These are phyloP conservation scores for Poteriospumella lacustris DNA, from an alignment of 108 stramenopile genomes.

Conservation along the genomic window DNA sequence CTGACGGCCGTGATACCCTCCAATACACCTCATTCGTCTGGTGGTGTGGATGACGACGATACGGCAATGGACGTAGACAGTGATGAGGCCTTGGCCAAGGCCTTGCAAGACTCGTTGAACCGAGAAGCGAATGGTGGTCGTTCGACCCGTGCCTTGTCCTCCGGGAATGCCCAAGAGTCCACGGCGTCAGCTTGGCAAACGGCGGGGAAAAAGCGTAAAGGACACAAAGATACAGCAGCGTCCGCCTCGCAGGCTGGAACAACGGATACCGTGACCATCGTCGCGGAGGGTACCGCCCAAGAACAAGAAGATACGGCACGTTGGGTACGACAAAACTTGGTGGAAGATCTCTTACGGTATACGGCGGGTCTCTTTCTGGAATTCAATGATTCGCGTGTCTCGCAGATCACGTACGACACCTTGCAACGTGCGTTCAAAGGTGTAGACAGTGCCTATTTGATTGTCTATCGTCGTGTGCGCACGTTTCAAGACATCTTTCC, in stretches of 20 bases:
- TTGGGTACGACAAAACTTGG: no score
- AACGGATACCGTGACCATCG: neutral
- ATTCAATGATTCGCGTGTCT: neutral
- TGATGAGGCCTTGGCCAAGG: neutral
- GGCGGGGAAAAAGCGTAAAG: neutral
- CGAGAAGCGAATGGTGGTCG: neutral
- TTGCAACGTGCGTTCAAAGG: neutral
- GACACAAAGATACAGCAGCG: neutral
- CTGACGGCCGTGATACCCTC: neutral
- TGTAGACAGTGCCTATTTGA: neutral
- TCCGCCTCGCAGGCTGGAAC: neutral
- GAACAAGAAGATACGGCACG: no score
- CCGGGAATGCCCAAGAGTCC: neutral
- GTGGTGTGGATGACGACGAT: neutral
- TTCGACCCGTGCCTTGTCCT: no score
- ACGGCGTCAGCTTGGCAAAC: no score
- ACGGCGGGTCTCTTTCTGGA: neutral
- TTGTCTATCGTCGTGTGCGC: constrained; percentile 12
- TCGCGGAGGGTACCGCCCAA: neutral
- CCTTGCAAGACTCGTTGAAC: neutral
- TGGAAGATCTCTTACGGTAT: neutral
- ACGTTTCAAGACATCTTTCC: no score
- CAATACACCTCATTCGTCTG: neutral
- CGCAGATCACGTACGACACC: neutral
- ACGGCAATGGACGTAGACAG: neutral